Percentiles rank a stretch among this genome's conserved stretches.
Evolutionary conservation across 108 stramenopile genomes (phyloP).

Genomic region (Nitzschia palea): DNA sequence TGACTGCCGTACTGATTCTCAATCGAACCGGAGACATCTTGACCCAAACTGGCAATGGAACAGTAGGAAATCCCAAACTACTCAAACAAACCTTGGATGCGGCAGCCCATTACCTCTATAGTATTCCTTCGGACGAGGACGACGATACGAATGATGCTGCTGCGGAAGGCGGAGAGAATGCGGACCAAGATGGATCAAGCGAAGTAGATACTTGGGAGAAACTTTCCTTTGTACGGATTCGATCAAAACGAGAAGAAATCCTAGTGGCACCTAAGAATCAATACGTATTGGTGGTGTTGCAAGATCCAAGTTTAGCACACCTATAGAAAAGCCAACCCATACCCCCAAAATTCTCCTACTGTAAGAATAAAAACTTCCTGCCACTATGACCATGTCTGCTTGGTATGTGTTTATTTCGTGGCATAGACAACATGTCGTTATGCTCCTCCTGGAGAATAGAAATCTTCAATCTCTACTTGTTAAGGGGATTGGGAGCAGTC

Average conservation of each 20-base stretch:
- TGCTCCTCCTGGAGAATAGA: too few relatives aligned
- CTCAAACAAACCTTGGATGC: conserved; percentile 35
- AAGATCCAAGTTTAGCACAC: conserved; percentile 34
- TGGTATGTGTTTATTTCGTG: too few relatives aligned
- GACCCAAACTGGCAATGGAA: conserved; percentile 20
- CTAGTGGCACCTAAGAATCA: conserved; percentile 44
- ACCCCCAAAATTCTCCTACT: too few relatives aligned
- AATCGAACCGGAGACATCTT: conserved; percentile 42
- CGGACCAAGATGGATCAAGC: neutral
- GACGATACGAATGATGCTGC: neutral
- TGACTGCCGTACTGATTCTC: conserved; percentile 39
- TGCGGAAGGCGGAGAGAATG: neutral
- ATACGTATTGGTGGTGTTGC: conserved; percentile 38
- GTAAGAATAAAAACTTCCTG: too few relatives aligned
- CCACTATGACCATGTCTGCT: too few relatives aligned
- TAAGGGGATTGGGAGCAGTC: too few relatives aligned
- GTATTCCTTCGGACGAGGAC: conserved; percentile 16
- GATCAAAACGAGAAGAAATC: conserved; percentile 38
- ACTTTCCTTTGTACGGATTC: conserved; percentile 40
- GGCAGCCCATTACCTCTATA: conserved; percentile 27
- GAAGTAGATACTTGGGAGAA: conserved; percentile 18
- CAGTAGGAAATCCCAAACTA: conserved; percentile 26
- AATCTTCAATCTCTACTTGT: too few relatives aligned
- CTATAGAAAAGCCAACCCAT: too few relatives aligned
- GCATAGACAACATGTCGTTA: too few relatives aligned